Base-by-base conservation (phyloP, 2,329 filamentous ascomycete species). In the Reticulascus tulasneorum region DNA sequence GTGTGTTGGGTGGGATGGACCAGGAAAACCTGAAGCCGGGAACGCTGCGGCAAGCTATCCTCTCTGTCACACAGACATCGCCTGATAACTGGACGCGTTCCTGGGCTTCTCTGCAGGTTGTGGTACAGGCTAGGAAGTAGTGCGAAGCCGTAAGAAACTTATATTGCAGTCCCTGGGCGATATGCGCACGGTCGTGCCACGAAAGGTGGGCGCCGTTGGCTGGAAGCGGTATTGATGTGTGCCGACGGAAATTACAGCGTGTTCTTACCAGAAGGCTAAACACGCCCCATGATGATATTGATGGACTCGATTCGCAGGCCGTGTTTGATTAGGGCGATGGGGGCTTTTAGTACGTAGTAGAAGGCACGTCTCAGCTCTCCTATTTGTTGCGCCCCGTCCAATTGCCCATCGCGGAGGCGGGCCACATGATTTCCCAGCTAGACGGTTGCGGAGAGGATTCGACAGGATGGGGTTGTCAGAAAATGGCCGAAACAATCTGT, bases 131-230 rank as follows among this genome's bases (percentile, higher is more conserved):
- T n/a, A n/a, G n/a, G n/a, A n/a, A n/a, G n/a, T n/a, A n/a, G n/a
- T n/a, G n/a, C n/a, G n/a, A n/a, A n/a, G n/a, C n/a, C n/a, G n/a
- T n/a, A n/a, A n/a, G n/a, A n/a, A n/a, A n/a, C n/a, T n/a, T n/a
- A n/a, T n/a, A n/a, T n/a, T n/a, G n/a, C n/a, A n/a, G 25, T 40
- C 39, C 46, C 37, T 47, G 34, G 45, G 25, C 42, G 37, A 50
- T 47, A 42, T 37, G 42, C 33, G 48, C 47, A 47, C 47, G 47
- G 46, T 20, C 38, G 31, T 36, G 29, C 40, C 40, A 42, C 29
- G 20, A 21, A 40, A 25, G 38, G 35, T 31, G 35, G 23, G 12
- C n/a, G n/a, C 22, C 31, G 32, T 29, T 38, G 42, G 35, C 38
- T 44, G 42, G 24, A 44, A 38, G 31, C 23, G 34, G 41, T 17